phyloP scores from a whole-genome alignment of 768 basidiomycete species.

The Phanerochaete carnosa region DNA sequence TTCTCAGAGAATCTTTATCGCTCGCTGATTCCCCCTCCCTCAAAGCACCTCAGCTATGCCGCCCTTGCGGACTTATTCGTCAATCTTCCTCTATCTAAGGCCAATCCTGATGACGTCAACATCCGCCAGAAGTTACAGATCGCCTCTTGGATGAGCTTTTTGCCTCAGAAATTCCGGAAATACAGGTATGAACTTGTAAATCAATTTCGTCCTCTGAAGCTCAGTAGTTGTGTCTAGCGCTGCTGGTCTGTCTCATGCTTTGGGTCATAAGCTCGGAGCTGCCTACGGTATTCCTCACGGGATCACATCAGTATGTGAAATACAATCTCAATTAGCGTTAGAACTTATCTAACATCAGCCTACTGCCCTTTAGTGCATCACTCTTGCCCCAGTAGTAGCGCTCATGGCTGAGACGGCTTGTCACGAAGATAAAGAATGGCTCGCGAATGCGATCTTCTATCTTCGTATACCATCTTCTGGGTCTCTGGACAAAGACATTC shows the following conservation, averaged over 20 bases:
- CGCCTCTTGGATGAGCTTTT: slow-evolving; percentile 80
- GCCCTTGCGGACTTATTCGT: slow-evolving; percentile 72
- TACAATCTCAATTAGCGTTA: background rate
- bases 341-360: background rate
- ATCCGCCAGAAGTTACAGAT: slow-evolving; percentile 66
- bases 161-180: slow-evolving; percentile 58
- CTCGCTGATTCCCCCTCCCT: slow-evolving; percentile 48
- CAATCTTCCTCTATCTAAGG: slow-evolving; percentile 65
- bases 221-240: slow-evolving; percentile 37
- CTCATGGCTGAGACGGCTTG: slow-evolving; percentile 57
- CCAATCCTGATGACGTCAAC: slow-evolving; percentile 51
- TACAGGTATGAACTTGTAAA: slow-evolving; percentile 38
- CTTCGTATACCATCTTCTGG: slow-evolving; percentile 60
- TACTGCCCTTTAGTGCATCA: slow-evolving; percentile 52
- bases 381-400: slow-evolving; percentile 59
- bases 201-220: background rate
- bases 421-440: slow-evolving; percentile 57
- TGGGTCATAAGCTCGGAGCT: slow-evolving; percentile 74
- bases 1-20: slow-evolving; percentile 60
- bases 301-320: slow-evolving; percentile 65
- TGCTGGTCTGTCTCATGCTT: slow-evolving; percentile 71
- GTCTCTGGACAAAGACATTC: slow-evolving; percentile 60
- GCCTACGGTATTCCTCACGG: slow-evolving; percentile 77
- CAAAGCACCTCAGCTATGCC: slow-evolving; percentile 62
- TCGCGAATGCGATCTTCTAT: slow-evolving; percentile 57